These are phyloP conservation scores for Penicillium psychrosexuale DNA, from an alignment of 2,329 filamentous ascomycete genomes.

Conservation along the genomic window DNA sequence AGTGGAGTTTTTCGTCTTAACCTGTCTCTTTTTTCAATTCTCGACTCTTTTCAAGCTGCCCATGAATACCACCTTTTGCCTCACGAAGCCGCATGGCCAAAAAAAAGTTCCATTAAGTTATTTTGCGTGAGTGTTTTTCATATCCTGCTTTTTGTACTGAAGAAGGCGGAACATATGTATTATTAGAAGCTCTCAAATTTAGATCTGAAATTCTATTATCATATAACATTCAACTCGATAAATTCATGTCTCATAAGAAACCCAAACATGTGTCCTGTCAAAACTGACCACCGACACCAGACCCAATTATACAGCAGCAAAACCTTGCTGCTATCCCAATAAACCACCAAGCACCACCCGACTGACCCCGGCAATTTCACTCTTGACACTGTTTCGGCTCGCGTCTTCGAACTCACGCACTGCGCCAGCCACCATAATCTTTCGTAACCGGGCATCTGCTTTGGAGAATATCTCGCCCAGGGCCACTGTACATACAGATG, in stretches of 20 bases:
- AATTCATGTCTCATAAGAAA: conserved; percentile 3
- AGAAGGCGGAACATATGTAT: conserved; percentile 10
- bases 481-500: conserved; percentile 65
- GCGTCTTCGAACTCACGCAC: conserved; percentile 92
- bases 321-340: conserved; percentile 50
- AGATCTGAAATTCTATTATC: conserved; percentile 11
- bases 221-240: conserved; percentile 9
- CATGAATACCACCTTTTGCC: conserved; percentile 9
- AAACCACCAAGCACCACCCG: conserved; percentile 87
- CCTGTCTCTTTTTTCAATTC: background rate
- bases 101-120: conserved; percentile 12
- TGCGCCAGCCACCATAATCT: conserved; percentile 81
- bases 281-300: background rate
- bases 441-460: conserved; percentile 78
- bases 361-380: conserved; percentile 79
- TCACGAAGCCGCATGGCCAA: conserved; percentile 8
- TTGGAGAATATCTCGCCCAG: conserved; percentile 87
- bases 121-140: conserved; percentile 8
- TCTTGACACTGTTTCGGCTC: conserved; percentile 70
- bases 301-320: background rate
- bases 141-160: background rate
- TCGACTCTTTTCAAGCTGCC: conserved; percentile 5
- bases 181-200: conserved; percentile 11
- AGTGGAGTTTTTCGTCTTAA: conserved; percentile 22
- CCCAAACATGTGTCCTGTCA: background rate